These are phyloP conservation scores for Tilletia indica DNA, from an alignment of 1,284 basidiomycete species.

Conservation along the genomic window DNA sequence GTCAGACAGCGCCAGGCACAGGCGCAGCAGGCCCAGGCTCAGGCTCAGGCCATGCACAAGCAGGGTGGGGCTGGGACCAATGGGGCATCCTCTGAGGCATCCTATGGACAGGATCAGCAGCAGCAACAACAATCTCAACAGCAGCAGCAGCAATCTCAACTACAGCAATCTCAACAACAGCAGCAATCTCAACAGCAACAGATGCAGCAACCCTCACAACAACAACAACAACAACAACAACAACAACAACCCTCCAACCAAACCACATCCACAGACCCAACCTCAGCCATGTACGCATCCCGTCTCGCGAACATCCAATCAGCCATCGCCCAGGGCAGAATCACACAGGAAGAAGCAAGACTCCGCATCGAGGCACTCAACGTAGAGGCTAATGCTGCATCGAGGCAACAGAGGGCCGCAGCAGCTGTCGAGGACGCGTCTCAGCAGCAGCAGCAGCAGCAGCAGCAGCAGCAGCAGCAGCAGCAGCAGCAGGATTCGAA, in stretches of 20 bases:
- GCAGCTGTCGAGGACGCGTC: not conserved
- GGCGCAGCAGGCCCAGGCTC: conserved; percentile 21
- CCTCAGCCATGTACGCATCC: not conserved
- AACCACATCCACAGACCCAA: conserved; percentile 19
- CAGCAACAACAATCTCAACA: conserved; percentile 13
- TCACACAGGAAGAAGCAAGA: conserved; percentile 7
- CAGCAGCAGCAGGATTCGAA: not conserved
- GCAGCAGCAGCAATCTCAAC: conserved; percentile 19
- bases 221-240: conserved; percentile 14
- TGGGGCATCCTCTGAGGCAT: not conserved
- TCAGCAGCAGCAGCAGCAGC: not conserved
- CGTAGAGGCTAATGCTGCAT: not conserved
- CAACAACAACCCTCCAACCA: conserved; percentile 25
- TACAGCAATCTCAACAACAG: conserved; percentile 18
- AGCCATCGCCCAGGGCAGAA: not conserved
- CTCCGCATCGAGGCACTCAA: conserved; percentile 4
- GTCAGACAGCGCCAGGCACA: conserved; percentile 22
- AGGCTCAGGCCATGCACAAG: conserved; percentile 15
- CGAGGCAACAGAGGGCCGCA: not conserved
- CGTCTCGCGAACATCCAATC: conserved; percentile 1
- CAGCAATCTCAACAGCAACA: conserved; percentile 6
- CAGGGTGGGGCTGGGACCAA: not conserved
- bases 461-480: not conserved
- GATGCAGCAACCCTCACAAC: not conserved
- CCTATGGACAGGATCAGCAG: conserved; percentile 1